Conservation (phyloP, 2,329 filamentous ascomycete genomes). For the Colletotrichum theobromicola region DNA sequence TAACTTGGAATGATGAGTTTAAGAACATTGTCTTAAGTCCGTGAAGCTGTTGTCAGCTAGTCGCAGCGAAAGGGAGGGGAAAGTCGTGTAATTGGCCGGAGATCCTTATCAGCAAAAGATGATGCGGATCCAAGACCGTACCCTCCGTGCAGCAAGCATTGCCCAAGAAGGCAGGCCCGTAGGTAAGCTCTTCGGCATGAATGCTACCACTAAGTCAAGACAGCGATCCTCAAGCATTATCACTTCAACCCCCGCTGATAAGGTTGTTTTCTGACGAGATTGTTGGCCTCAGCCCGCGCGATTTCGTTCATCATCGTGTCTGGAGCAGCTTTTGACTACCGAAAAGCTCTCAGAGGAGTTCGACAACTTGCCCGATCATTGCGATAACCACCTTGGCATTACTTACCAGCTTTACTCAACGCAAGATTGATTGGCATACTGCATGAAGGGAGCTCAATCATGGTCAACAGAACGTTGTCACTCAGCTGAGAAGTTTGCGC, state of each 20-base stretch:
- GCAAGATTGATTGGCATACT: background rate
- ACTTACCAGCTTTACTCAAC: background rate
- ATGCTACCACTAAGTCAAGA: background rate
- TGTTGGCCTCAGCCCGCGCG: background rate
- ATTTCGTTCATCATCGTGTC: background rate
- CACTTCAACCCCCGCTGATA: background rate
- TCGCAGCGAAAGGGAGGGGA: background rate
- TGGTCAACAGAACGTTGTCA: background rate
- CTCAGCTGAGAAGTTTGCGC: background rate
- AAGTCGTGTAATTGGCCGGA: background rate
- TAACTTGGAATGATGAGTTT: background rate
- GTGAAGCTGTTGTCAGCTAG: background rate
- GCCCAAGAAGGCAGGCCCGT: background rate
- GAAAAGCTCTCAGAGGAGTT: background rate
- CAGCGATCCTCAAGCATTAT: background rate
- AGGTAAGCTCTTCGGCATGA: background rate
- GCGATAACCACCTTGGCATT: background rate
- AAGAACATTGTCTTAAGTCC: background rate
- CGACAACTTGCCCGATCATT: background rate
- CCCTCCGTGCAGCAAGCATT: background rate
- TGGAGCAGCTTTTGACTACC: background rate
- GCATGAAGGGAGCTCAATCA: background rate
- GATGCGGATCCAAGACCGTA: background rate
- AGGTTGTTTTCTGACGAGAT: background rate
- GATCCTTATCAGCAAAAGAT: background rate